Conservation (phyloP, 129 eudicot species). For the Flaveria linearis region DNA sequence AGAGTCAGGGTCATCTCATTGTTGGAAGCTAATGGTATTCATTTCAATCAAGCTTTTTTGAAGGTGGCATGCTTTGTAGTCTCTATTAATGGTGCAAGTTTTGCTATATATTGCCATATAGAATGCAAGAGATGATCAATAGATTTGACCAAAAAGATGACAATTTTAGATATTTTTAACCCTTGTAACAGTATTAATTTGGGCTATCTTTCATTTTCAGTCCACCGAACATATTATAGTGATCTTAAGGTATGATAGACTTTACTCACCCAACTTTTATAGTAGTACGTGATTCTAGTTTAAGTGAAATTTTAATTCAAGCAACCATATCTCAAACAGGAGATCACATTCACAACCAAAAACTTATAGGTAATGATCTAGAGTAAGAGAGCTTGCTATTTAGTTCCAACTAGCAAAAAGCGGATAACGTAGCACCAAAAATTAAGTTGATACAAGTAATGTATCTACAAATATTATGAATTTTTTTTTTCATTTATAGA, state of each 20-base stretch:
- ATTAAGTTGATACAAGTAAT: too few species aligned
- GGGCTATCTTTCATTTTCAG: neutral
- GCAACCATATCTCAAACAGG: too few species aligned
- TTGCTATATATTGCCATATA: neutral
- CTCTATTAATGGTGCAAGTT: neutral
- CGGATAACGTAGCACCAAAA: too few species aligned
- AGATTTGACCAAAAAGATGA: neutral
- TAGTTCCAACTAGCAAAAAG: too few species aligned
- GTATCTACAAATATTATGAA: too few species aligned
- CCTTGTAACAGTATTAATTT: slow-evolving; percentile 1
- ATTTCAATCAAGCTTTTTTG: neutral
- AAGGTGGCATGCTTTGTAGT: slow-evolving; percentile 7
- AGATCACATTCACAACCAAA: too few species aligned
- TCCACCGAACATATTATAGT: neutral
- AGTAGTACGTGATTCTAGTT: too few species aligned
- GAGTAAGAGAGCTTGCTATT: neutral
- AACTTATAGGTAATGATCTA: too few species aligned
- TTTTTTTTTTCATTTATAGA: too few species aligned
- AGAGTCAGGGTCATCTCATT: slow-evolving; percentile 34
- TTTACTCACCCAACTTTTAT: too few species aligned
- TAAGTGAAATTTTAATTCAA: too few species aligned
- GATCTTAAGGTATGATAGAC: too few species aligned
- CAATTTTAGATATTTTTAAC: neutral
- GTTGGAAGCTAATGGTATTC: slow-evolving; percentile 31
- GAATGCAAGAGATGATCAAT: slow-evolving; percentile 5